Conservation (phyloP, 129 eudicot genomes). For the Flaveria ramosissima region DNA sequence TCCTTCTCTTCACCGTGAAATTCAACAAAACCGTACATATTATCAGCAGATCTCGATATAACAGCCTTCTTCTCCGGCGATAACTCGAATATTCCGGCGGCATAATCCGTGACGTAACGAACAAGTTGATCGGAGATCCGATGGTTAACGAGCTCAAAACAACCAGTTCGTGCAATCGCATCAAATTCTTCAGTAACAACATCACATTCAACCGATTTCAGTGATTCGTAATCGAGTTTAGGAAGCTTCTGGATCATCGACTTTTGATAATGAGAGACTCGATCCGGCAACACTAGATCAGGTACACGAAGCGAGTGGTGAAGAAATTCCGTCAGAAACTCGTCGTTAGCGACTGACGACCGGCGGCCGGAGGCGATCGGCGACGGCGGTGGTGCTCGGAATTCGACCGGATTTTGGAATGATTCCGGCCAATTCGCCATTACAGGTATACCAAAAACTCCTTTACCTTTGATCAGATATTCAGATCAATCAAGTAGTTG, state of each 20-base stretch:
- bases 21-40: constrained; percentile 61
- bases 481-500: not conserved
- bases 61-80: constrained; percentile 51
- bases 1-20: constrained; percentile 42
- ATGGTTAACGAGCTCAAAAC: constrained; percentile 70
- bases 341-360: constrained; percentile 61
- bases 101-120: constrained; percentile 26
- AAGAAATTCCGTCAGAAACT: constrained; percentile 57
- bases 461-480: not conserved
- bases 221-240: constrained; percentile 40
- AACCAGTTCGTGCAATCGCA: constrained; percentile 45
- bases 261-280: constrained; percentile 58
- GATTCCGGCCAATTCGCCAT: constrained; percentile 53
- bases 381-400: constrained; percentile 85
- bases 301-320: constrained; percentile 68
- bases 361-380: constrained; percentile 68
- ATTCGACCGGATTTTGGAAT: constrained; percentile 39
- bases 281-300: constrained; percentile 63
- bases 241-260: constrained; percentile 41
- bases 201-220: constrained; percentile 16
- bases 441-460: not conserved
- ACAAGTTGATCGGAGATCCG: constrained; percentile 49
- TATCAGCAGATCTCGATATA: constrained; percentile 47
- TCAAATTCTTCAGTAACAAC: constrained; percentile 10
- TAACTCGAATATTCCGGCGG: constrained; percentile 46